Evolutionary conservation across 805 yeast genomes (phyloP).

Genomic region (Zygoascus tannicola): DNA sequence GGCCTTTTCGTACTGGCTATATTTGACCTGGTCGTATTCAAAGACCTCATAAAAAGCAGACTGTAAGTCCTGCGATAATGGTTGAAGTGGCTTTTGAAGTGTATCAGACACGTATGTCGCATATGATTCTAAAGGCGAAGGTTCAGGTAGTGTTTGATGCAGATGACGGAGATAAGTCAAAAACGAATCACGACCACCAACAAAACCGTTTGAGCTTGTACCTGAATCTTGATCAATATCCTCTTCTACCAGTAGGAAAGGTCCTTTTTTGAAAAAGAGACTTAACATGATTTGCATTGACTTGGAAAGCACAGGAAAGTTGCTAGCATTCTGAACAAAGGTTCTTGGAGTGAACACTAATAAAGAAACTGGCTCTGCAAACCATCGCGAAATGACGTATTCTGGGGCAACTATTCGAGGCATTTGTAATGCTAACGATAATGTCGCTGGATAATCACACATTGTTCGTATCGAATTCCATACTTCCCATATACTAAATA

Average conservation of each 20-base stretch:
- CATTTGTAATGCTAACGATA: slow-evolving; percentile 67
- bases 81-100: slow-evolving; percentile 61
- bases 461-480: slow-evolving; percentile 58
- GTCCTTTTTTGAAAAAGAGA: slow-evolving; percentile 35
- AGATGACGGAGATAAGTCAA: slow-evolving; percentile 20
- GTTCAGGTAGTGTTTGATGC: slow-evolving; percentile 17
- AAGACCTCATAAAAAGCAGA: slow-evolving; percentile 56
- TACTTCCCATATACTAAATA: slow-evolving; percentile 59
- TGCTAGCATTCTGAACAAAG: slow-evolving; percentile 50
- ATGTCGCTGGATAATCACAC: slow-evolving; percentile 43
- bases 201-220: slow-evolving; percentile 5
- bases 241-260: slow-evolving; percentile 33
- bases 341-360: slow-evolving; percentile 46
- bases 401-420: slow-evolving; percentile 51
- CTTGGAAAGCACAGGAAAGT: slow-evolving; percentile 56
- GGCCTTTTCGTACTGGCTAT: slow-evolving; percentile 58
- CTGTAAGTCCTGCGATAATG: slow-evolving; percentile 49
- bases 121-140: slow-evolving; percentile 27
- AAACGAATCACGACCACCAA: slow-evolving; percentile 18
- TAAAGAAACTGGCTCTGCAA: slow-evolving; percentile 56
- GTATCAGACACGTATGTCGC: slow-evolving; percentile 35
- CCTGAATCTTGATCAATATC: slow-evolving; percentile 23
- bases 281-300: slow-evolving; percentile 43
- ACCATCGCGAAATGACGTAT: slow-evolving; percentile 49
- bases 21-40: slow-evolving; percentile 63